phyloP scores from a whole-genome alignment of 164 flowering plant genomes.

The Liriodendron chinense region DNA sequence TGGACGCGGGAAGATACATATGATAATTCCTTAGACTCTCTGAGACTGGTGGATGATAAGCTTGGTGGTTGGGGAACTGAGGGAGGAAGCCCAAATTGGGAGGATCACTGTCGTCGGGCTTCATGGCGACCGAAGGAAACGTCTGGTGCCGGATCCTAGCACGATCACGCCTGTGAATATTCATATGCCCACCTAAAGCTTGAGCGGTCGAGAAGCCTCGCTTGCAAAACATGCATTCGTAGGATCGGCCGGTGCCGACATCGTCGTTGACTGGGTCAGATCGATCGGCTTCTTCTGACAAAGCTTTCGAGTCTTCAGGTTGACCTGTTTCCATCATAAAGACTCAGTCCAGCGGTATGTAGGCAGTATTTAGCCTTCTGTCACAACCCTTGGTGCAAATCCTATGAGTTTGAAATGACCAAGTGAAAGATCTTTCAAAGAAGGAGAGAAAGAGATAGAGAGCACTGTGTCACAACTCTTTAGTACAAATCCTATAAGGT shows the following conservation, averaged over 20 bases:
- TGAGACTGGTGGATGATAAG: slow-evolving; percentile 5
- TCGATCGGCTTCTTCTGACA: slow-evolving; percentile 28
- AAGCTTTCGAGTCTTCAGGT: slow-evolving; percentile 21
- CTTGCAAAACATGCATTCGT: slow-evolving; percentile 60
- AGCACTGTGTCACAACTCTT: too few relatives aligned
- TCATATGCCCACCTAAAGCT: slow-evolving; percentile 72
- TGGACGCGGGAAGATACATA: slow-evolving; percentile 16
- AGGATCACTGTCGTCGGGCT: slow-evolving; percentile 8
- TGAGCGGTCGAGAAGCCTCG: slow-evolving; percentile 64
- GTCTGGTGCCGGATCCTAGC: slow-evolving; percentile 30
- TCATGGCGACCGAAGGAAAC: slow-evolving; percentile 9
- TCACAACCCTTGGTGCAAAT: not conserved
- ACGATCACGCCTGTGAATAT: slow-evolving; percentile 58
- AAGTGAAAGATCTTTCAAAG: not conserved
- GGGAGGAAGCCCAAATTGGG: not conserved
- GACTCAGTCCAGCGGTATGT: not conserved
- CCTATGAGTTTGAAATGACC: not conserved
- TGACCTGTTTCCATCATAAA: slow-evolving; percentile 24
- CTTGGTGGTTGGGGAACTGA: slow-evolving; percentile 13
- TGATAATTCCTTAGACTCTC: slow-evolving; percentile 22
- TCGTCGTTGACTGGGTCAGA: slow-evolving; percentile 23
- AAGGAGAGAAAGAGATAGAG: too few relatives aligned
- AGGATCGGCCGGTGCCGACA: slow-evolving; percentile 24
- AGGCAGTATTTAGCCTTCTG: too few relatives aligned
- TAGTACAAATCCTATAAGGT: too few relatives aligned